Evolutionary conservation across 2,329 filamentous ascomycete species (phyloP), one percentile per base, ranked within the genome.

Genomic region (Apiospora pterosperma): DNA sequence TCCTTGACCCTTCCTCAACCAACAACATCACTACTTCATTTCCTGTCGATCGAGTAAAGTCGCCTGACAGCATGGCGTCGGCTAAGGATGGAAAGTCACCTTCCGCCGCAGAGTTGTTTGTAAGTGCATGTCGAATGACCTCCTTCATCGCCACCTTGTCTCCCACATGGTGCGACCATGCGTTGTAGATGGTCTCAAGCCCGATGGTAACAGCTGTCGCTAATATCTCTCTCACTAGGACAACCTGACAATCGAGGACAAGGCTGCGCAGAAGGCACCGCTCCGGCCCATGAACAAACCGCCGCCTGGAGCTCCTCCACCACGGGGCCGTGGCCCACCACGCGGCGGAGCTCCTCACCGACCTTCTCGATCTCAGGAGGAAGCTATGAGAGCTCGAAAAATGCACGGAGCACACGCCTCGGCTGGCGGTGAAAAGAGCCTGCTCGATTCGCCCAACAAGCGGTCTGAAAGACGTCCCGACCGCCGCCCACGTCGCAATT

Each of bases 21-120:
- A 63, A 55, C 44, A 39, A 23, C 34, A 36, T 36, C 48, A 21
- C 31, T 31, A 21, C 39, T 21, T 19, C 19, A 34, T 44, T 48
- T 16, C 42, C 42, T 7, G 23, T 36, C 25, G 70, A 70, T 66
- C 64, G 67, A 65, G 66, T 80, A 59, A 79, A 76, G 69, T 80
- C 81, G 36, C 76, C 81, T 23, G 80, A 82, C 66, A 80, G 78
- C 66, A 86, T 87, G 84, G 77, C 85, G 60, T 77, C 79, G 63
- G 71, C 79, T 65, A 80, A 81, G 61, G 81, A 82, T 62, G 78
- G 79, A 65, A 79, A 71, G 67, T 86, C 80, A 73, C 79, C 83
- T 66, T 83, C 87, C 64, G 86, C 89, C 60, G 88, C 90, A 69
- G 90, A 93, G 67, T 84, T 93, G 66, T 93, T 93, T 81, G 91